These are phyloP conservation scores for Closterium sp. DNA, from an alignment of 139 green algal genomes.

Conservation along the genomic window DNA sequence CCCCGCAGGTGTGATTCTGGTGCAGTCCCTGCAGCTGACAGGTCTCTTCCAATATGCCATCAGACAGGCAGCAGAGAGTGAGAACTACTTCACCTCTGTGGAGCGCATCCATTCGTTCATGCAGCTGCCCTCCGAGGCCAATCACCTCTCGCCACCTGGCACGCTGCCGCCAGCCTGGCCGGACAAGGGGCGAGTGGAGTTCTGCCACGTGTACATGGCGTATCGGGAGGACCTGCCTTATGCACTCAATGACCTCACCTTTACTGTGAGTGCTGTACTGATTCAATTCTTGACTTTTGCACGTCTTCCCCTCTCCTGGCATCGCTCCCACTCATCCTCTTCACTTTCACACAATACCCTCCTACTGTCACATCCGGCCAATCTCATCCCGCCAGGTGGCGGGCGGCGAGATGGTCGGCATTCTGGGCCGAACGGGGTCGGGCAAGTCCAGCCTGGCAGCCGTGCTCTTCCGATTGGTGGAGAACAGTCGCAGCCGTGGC, in stretches of 20 bases:
- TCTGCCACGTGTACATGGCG: slow-evolving; percentile 69
- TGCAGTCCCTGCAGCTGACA: slow-evolving; percentile 38
- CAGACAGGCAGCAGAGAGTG: slow-evolving; percentile 57
- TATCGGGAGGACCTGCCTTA: slow-evolving; percentile 80
- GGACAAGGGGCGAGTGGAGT: slow-evolving; percentile 61
- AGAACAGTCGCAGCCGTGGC: slow-evolving; percentile 53
- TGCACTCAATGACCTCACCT: slow-evolving; percentile 75
- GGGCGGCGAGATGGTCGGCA: slow-evolving; percentile 53
- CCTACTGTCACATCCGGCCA: not conserved
- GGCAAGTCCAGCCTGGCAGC: slow-evolving; percentile 72
- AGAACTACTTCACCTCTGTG: slow-evolving; percentile 87
- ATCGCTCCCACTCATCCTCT: too few species aligned
- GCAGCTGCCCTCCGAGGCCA: slow-evolving; percentile 36
- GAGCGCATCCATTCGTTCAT: slow-evolving; percentile 84
- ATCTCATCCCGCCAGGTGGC: not conserved
- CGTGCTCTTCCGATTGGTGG: slow-evolving; percentile 72
- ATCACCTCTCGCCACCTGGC: not conserved
- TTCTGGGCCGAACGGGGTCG: slow-evolving; percentile 76
- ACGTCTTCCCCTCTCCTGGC: too few species aligned
- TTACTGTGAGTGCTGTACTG: not conserved
- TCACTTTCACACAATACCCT: not conserved
- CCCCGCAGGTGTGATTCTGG: slow-evolving; percentile 34
- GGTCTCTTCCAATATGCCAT: slow-evolving; percentile 42
- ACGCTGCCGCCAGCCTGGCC: slow-evolving; percentile 59
- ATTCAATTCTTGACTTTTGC: too few species aligned